Conservation (phyloP, 1,284 basidiomycete genomes). For the Sporisorium reilianum region DNA sequence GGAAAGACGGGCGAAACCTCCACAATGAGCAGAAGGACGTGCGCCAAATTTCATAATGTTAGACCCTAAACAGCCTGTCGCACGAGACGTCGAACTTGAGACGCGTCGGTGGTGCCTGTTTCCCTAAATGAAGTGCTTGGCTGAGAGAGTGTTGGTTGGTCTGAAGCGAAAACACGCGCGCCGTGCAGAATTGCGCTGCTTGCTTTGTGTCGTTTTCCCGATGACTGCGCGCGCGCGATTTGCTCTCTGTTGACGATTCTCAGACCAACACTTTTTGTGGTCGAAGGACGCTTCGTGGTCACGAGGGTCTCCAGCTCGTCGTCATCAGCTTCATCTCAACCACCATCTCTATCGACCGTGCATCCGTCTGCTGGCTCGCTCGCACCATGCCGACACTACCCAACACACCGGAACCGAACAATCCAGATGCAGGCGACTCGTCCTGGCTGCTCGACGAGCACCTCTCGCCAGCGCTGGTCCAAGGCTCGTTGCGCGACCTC, state of each 20-base stretch:
- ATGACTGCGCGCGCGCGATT: slow-evolving; percentile 5
- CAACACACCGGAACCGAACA: slow-evolving; percentile 30
- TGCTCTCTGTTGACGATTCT: neutral
- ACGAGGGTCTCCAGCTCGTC: neutral
- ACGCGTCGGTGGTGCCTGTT: neutral
- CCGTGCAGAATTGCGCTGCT: slow-evolving; percentile 2
- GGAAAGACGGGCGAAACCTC: slow-evolving; percentile 2
- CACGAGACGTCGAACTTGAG: neutral
- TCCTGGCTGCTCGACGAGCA: slow-evolving; percentile 49
- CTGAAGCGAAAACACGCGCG: neutral
- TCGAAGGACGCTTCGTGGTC: neutral
- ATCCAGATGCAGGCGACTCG: slow-evolving; percentile 28
- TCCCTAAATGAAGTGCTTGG: neutral
- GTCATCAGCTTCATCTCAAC: neutral
- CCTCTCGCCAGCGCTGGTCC: slow-evolving; percentile 34
- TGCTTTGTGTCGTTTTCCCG: neutral
- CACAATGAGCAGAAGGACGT: neutral
- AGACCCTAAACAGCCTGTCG: neutral
- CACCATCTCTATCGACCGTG: neutral
- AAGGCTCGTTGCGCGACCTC: slow-evolving; percentile 38
- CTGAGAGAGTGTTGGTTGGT: slow-evolving; percentile 11
- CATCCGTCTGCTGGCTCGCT: neutral
- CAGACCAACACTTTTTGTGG: slow-evolving; percentile 16
- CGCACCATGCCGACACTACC: slow-evolving; percentile 42
- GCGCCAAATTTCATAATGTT: neutral